Evolutionary conservation across 371 early-diverging fungal genomes (phyloP), one percentile per base, ranked within the genome.

Genomic region (Mortierella sp.): DNA sequence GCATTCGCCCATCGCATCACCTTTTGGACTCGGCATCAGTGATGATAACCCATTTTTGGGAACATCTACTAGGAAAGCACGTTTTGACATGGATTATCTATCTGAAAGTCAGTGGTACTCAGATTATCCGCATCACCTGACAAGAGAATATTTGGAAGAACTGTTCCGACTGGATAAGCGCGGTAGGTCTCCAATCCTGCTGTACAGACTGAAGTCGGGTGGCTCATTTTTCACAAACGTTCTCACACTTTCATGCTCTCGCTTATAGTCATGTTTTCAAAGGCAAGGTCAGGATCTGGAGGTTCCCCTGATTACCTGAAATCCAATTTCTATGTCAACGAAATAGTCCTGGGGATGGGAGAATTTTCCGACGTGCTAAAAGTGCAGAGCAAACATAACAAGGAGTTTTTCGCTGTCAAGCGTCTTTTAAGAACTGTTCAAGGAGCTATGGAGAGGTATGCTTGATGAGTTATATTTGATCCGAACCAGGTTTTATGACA

Each of bases 281-380:
- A 70, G 55, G 45, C 66, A 45, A 75, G 68, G 67, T 47, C 76
- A 14, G 72, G 81, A 61, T 71, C 62, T 22, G 37, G 76, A 52
- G 37, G 64, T 8, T 75, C 66, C 32, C 75, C 79, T 5, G 75
- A 79, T 30, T 79, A 75, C 40, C 28, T 81, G 35, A 62, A 24
- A 14, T 60, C 75, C 30, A 68, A 75, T 54, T 81, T 75, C 63
- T 75, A 65, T 51, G 65, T 75, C 32, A 81, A 40, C 40, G 72
- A 72, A 39, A 67, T 60, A 12, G 35, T 55, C 16, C 64, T 96
- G 9, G 97, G 96, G 24, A 84, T 86, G 2, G 98, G 98, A 10
- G 88, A 92, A 66, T 97, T 94, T 73, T 90, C 97, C 2, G 90
- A 92, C 8, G 98, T 94, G 1, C 89, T 84, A 79, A 90, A 92